phyloP scores from a whole-genome alignment of 257 asterid genomes.

The Plantago ovata region DNA sequence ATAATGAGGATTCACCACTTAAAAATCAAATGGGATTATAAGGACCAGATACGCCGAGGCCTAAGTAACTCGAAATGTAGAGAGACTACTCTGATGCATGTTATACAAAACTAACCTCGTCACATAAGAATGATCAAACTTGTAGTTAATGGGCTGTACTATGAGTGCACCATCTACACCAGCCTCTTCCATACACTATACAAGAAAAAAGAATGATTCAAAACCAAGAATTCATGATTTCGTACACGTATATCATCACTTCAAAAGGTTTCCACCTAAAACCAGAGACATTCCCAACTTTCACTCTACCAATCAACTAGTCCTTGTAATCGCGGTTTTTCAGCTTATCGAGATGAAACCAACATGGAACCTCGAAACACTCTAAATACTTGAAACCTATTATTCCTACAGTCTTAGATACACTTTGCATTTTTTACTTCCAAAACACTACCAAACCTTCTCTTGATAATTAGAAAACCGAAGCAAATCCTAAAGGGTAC shows the following conservation, averaged over 20 bases:
- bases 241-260: neutral
- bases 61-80: neutral
- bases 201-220: neutral
- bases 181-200: slow-evolving; percentile 73
- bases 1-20: too few relatives aligned
- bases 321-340: too few relatives aligned
- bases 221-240: neutral
- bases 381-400: too few relatives aligned
- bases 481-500: neutral
- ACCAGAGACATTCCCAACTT: neutral
- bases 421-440: too few relatives aligned
- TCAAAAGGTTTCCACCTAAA: neutral
- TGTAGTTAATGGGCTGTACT: slow-evolving; percentile 88
- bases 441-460: too few relatives aligned
- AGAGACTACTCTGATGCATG: neutral
- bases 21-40: neutral
- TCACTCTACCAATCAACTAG: too few relatives aligned
- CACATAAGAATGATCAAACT: slow-evolving; percentile 87
- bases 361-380: too few relatives aligned
- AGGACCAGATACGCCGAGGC: too few relatives aligned
- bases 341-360: too few relatives aligned
- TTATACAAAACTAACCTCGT: slow-evolving; percentile 49
- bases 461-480: neutral
- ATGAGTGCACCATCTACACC: slow-evolving; percentile 86
- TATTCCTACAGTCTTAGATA: too few relatives aligned